Evolutionary conservation across 441 rosid genomes (phyloP).

Genomic region (Kokia cookei): DNA sequence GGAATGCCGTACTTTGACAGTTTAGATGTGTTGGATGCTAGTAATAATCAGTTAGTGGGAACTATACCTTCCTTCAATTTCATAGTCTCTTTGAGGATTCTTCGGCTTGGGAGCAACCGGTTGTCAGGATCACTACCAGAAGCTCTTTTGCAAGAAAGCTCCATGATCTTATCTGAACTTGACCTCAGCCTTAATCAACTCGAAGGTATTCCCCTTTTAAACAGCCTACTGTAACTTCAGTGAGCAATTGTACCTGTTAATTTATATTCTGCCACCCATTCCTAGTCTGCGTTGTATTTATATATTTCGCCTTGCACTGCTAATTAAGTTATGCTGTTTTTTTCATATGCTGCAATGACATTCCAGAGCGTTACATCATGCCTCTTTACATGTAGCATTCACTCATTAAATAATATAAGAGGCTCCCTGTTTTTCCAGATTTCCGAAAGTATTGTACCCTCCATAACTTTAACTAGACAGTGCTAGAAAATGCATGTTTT

Average conservation of each 20-base stretch:
- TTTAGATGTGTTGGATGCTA: slow-evolving; percentile 84
- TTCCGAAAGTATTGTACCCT: neutral
- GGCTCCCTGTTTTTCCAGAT: neutral
- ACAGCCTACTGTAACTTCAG: neutral
- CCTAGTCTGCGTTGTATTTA: neutral
- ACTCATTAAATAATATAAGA: neutral
- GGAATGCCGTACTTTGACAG: slow-evolving; percentile 78
- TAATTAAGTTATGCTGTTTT: neutral
- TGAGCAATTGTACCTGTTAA: neutral
- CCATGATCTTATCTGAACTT: slow-evolving; percentile 64
- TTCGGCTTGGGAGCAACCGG: slow-evolving; percentile 59
- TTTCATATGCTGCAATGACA: neutral
- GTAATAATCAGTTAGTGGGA: slow-evolving; percentile 58
- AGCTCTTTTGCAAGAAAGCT: slow-evolving; percentile 64
- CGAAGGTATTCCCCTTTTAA: slow-evolving; percentile 46
- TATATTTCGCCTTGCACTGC: neutral
- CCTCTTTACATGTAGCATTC: neutral
- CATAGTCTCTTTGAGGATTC: slow-evolving; percentile 64
- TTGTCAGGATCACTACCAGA: slow-evolving; percentile 60
- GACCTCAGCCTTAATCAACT: slow-evolving; percentile 82
- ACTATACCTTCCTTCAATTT: slow-evolving; percentile 59
- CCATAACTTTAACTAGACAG: too few species aligned
- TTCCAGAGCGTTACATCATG: neutral
- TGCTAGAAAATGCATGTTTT: too few species aligned
- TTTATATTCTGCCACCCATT: neutral